Conservation (phyloP, 192 early-diverging fungal genomes). For the Coemansia javaensis region DNA sequence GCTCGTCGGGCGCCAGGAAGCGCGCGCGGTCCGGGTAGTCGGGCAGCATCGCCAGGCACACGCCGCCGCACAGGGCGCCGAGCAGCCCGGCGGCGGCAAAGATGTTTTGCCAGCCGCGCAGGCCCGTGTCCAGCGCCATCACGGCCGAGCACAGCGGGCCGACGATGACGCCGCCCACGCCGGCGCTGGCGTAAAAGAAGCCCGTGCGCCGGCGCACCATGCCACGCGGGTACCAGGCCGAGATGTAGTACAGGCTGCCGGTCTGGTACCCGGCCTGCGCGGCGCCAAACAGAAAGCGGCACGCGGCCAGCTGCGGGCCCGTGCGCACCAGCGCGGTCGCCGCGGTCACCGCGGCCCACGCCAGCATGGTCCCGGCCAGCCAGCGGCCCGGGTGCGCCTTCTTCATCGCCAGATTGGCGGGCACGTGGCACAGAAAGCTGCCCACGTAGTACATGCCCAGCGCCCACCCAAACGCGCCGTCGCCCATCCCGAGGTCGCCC, state of each 20-base stretch:
- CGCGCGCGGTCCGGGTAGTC: conserved; percentile 38
- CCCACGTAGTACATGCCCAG: conserved; percentile 42
- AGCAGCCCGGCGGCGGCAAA: conserved; percentile 24
- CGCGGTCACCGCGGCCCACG: conserved; percentile 33
- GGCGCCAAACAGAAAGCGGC: conserved; percentile 38
- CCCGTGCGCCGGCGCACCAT: conserved; percentile 37
- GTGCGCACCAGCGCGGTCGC: conserved; percentile 14
- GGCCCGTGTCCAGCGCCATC: conserved; percentile 2
- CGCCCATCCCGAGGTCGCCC: conserved; percentile 20
- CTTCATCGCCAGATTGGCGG: conserved; percentile 43
- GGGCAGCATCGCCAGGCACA: conserved; percentile 23
- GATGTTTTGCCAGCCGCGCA: conserved; percentile 30
- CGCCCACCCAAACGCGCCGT: conserved; percentile 28
- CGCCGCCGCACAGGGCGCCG: conserved; percentile 26
- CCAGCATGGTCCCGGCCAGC: conserved; percentile 31
- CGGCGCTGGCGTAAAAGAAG: conserved; percentile 41
- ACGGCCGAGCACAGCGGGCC: conserved; percentile 36
- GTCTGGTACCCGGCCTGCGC: conserved; percentile 44
- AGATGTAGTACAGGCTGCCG: conserved; percentile 46
- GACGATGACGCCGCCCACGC: conserved; percentile 29
- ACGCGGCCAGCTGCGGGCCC: conserved; percentile 8
- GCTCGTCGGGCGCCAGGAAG: conserved; percentile 30
- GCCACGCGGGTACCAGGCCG: conserved; percentile 42
- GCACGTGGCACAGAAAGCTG: conserved; percentile 41
- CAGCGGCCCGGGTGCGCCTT: conserved; percentile 22